phyloP scores from a whole-genome alignment of 345 rosid genomes.

The Brassica carinata region DNA sequence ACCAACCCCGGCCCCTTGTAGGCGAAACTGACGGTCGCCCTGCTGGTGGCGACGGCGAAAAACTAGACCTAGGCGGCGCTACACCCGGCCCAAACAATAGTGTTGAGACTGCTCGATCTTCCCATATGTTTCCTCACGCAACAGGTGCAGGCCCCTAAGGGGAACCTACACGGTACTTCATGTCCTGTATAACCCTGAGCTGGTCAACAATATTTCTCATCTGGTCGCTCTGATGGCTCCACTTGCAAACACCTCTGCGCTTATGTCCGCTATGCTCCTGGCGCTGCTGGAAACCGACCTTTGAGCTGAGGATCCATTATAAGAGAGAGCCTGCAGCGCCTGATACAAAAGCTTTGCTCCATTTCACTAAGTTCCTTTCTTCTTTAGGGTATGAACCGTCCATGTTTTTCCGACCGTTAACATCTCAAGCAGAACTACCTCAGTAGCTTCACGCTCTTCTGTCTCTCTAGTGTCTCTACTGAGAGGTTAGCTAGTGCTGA shows the following conservation, averaged over 20 bases:
- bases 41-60: conserved; percentile 85
- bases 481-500: conserved; percentile 82
- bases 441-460: conserved; percentile 98
- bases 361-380: conserved; percentile 87
- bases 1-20: conserved; percentile 44
- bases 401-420: conserved; percentile 84
- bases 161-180: conserved; percentile 81
- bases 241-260: conserved; percentile 84
- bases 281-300: conserved; percentile 83
- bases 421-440: conserved; percentile 83
- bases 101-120: conserved; percentile 86
- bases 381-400: conserved; percentile 80
- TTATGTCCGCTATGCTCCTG: conserved; percentile 77
- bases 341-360: conserved; percentile 83
- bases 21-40: conserved; percentile 57
- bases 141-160: conserved; percentile 69
- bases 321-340: conserved; percentile 79
- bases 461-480: conserved; percentile 92
- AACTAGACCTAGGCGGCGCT: conserved; percentile 56
- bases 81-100: conserved; percentile 46
- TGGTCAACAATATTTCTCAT: conserved; percentile 81
- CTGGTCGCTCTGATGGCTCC: conserved; percentile 85
- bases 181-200: conserved; percentile 77
- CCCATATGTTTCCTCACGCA: conserved; percentile 69
- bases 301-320: conserved; percentile 96